Evolutionary conservation across 257 asterid genomes (phyloP), one percentile per base, ranked within the genome.

Genomic region (Primulina eburnea): DNA sequence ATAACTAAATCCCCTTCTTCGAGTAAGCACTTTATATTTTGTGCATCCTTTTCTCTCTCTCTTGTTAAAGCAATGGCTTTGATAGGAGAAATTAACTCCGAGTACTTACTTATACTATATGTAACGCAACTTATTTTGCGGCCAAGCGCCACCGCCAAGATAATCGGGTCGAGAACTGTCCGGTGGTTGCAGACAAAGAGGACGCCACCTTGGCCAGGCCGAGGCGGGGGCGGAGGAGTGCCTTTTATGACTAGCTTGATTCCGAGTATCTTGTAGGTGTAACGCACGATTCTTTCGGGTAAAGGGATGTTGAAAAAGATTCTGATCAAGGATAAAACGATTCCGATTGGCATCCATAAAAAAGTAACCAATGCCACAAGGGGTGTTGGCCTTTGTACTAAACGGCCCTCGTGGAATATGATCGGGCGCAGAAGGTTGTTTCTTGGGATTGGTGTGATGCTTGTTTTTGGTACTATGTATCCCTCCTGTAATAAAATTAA

Each of bases 181-280:
- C 96, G 85, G 83, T 92, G 97, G 89, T 92, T 92, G 92, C 98
- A 90, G 1, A 90, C 87, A 64, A 90, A 84, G 61, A 92, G 78
- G 26, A 84, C 88, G 10, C 98, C 97, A 57, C 90, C 77, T 9
- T 70, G 82, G 8, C 95, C 92, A 1, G 79, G 34, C 0, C 71
- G 33, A 0, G 97, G 97, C 2, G 97, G 92, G 21, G 96, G 96
- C 0, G 97, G 98, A 2, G 93, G 98, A 32, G 75, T 88, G 58
- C 98, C 98, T 63, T 78, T 88, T 17, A 92, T 88, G 2, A 83
- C 60, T 1, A 90, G 80, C 56, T 90, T 92, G 82, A 92, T 92
- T 0, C 98, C 97, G 5, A 90, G 87, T 33, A 90, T 58, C 67
- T 21, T 78, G 75, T 87, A 92, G 29, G 21, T 83, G 84, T 85